Base-by-base conservation (phyloP, 305 asterid genomes). In the Ilex paraguariensis region DNA sequence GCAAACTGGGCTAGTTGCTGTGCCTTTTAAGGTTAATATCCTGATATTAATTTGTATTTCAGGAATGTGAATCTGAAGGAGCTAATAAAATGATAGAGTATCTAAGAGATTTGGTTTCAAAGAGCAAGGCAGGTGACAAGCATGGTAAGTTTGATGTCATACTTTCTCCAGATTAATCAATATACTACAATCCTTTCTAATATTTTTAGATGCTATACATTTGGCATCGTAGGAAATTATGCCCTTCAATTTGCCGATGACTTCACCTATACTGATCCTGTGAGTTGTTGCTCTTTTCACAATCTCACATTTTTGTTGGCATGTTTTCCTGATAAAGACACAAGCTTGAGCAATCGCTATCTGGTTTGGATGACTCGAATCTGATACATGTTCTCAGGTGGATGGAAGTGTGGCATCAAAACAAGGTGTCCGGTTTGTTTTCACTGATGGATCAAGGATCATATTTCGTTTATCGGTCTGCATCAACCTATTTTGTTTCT, bases 11-110 rank as follows among this genome's bases (percentile, higher is more conserved):
- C 31, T 51, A 12, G 10, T 21, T 59, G 30, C 31, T 31, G 15
- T 64, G 54, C 54, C 50, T 57, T 31, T 61, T 61, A 70, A 75
- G 58, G 51, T 28, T 61, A 51, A 54, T 45, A 10, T 70, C 62
- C 60, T 56, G 54, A n/a, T 33, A 54, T 32, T 68, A 52, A 52
- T 50, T 61, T 75, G 56, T 42, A 33, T 58, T 57, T 13, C 79
- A 89, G 98, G 98, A 90, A 71, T 92, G 98, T 77, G 97, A 87
- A 77, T 82, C 96, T 7, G 90, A 82, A 78, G 95, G 97, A 51
- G 98, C 98, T 36, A 92, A 81, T 75, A 75, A 82, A 68, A 90
- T 92, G 96, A 64, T 87, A 3, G 86, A 77, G 51, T 78, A 85
- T 84, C 94, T 90, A 39, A 75, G 97, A 69, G 95, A 82, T 63